These are phyloP conservation scores for Orbilia oligospora DNA, from an alignment of 2,329 filamentous ascomycete species.

Conservation along the genomic window DNA sequence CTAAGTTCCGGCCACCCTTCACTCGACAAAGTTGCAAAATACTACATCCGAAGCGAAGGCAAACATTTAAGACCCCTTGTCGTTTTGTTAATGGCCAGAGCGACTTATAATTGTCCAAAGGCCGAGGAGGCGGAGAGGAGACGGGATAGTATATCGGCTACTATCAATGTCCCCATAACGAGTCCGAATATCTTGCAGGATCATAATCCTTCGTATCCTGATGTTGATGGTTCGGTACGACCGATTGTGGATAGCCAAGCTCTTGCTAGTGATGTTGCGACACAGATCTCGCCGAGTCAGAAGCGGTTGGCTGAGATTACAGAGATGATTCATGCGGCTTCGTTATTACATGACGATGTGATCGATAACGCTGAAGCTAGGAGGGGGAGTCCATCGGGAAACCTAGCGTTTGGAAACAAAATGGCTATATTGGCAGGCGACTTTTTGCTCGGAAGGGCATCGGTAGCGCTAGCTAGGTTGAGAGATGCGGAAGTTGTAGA, in stretches of 20 bases:
- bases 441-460: slow-evolving; percentile 92
- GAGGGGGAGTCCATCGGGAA: slow-evolving; percentile 87
- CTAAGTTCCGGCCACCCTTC: slow-evolving; percentile 94
- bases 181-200: slow-evolving; percentile 79
- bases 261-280: slow-evolving; percentile 64
- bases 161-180: slow-evolving; percentile 75
- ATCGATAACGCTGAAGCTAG: slow-evolving; percentile 92
- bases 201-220: slow-evolving; percentile 77
- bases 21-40: slow-evolving; percentile 94
- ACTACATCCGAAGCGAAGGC: slow-evolving; percentile 96
- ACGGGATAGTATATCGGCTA: slow-evolving; percentile 46
- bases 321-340: slow-evolving; percentile 96
- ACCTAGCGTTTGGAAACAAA: slow-evolving; percentile 97
- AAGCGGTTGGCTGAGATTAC: slow-evolving; percentile 94
- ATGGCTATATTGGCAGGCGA: slow-evolving; percentile 99
- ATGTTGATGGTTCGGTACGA: slow-evolving; percentile 8
- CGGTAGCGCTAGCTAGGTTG: slow-evolving; percentile 89
- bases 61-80: slow-evolving; percentile 97
- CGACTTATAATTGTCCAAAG: slow-evolving; percentile 85
- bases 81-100: slow-evolving; percentile 95
- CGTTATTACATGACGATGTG: slow-evolving; percentile 96
- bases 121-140: slow-evolving; percentile 67
- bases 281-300: slow-evolving; percentile 85
- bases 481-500: slow-evolving; percentile 95
- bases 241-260: slow-evolving; percentile 31